Evolutionary conservation across 345 rosid genomes (phyloP), one percentile per base, ranked within the genome.

Genomic region (Erodium maritimum): DNA sequence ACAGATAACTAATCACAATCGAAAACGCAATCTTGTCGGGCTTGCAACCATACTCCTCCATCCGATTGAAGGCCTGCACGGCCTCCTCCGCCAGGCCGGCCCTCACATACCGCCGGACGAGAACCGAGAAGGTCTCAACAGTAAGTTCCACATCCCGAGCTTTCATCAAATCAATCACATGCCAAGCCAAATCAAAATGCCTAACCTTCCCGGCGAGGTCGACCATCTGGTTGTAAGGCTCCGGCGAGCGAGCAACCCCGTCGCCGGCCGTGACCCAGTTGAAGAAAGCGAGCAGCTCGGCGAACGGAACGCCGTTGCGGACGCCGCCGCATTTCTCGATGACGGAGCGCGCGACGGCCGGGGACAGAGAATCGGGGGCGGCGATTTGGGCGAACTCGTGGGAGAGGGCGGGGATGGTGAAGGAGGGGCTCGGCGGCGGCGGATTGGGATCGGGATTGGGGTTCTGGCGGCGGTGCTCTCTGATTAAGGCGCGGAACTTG

Each of bases 41-140:
- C 62, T 50, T 61, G 51, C 94, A 85, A 21, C 80, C 82, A 61
- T 89, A 89, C 29, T 93, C 97, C 74, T 93, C 99, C 96, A 93
- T 89, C 0, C 94, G 87, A 29, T 89, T 85, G 61, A 93, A 89
- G 9, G 91, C 81, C 71, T 82, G 91, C n/a, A 87, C 82, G 1
- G 99, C 99, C 78, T 93, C 99, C 2, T 79, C 78, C 14, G 90
- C 75, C 70, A 93, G 50, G 34, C 96, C 97, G 17, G 97, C 95
- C 72, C 84, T 82, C 65, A 83, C 90, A 19, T 87, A 93, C 16
- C 99, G 94, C 58, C 96, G 80, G 22, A 93, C 65, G 1, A 93
- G 72, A 63, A 80, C 73, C 59, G 91, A 74, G 75, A 89, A 93
- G 0, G 95, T 83, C 17, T 73, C 78, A 0, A 79, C 52, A 0